phyloP scores from a whole-genome alignment of 2,329 filamentous ascomycete genomes.

The Neopestalotiopsis sp. region DNA sequence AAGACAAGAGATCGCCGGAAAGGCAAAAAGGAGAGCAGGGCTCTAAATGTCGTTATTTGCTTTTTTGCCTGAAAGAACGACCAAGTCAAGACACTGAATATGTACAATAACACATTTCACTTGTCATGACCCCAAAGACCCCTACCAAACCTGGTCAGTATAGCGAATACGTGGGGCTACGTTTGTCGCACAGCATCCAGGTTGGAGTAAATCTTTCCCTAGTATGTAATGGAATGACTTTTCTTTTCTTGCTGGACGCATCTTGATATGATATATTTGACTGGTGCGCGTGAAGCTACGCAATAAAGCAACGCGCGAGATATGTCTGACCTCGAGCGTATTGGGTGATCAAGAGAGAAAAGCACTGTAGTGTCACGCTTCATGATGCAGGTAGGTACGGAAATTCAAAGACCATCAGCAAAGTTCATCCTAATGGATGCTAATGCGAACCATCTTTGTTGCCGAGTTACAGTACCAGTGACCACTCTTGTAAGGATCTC shows the following conservation, averaged over 20 bases:
- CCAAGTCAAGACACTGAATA: background rate
- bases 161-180: background rate
- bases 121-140: no score
- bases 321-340: background rate
- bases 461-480: no score
- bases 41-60: background rate
- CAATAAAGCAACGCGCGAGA: background rate
- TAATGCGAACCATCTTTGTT: no score
- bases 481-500: no score
- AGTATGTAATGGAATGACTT: background rate
- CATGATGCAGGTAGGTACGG: background rate
- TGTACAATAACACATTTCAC: background rate
- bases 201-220: background rate
- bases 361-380: background rate
- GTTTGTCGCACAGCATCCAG: background rate
- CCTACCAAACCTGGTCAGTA: no score
- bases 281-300: background rate
- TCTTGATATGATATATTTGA: background rate
- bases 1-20: background rate
- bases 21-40: background rate
- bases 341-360: background rate
- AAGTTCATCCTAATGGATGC: no score
- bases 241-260: background rate
- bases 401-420: background rate
- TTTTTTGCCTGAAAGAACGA: background rate